phyloP scores from a whole-genome alignment of 257 asterid genomes.

The Solanum clarkiae region DNA sequence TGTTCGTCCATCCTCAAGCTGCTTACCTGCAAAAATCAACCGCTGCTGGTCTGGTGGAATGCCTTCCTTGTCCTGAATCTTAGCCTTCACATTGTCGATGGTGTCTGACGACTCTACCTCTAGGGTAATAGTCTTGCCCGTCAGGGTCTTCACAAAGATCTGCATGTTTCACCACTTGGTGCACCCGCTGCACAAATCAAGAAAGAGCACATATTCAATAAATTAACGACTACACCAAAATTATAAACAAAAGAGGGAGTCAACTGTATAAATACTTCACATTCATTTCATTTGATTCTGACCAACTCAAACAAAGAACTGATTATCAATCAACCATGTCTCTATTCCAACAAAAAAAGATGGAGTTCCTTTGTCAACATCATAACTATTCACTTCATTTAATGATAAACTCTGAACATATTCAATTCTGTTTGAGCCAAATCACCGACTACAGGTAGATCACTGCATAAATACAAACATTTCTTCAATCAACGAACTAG shows the following conservation, averaged over 20 bases:
- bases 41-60: slow-evolving; percentile 28
- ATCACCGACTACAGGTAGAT: background rate
- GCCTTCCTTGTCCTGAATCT: slow-evolving; percentile 27
- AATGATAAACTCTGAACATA: too few relatives aligned
- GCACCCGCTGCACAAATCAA: background rate
- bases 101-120: slow-evolving; percentile 30
- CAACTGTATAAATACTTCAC: background rate
- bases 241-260: background rate
- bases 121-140: slow-evolving; percentile 32
- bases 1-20: slow-evolving; percentile 29
- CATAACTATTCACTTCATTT: background rate
- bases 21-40: slow-evolving; percentile 25
- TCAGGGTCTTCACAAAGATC: slow-evolving; percentile 33
- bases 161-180: slow-evolving; percentile 12
- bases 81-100: slow-evolving; percentile 26
- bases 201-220: background rate
- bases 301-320: background rate
- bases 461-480: background rate
- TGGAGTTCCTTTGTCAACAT: background rate
- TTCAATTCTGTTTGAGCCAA: background rate
- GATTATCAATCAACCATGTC: background rate
- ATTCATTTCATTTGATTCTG: background rate
- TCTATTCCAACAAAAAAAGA: background rate
- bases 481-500: background rate
- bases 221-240: background rate